Evolutionary conservation across 768 basidiomycete species (phyloP), one percentile per base, ranked within the genome.

Genomic region (Infundibulicybe gibba): DNA sequence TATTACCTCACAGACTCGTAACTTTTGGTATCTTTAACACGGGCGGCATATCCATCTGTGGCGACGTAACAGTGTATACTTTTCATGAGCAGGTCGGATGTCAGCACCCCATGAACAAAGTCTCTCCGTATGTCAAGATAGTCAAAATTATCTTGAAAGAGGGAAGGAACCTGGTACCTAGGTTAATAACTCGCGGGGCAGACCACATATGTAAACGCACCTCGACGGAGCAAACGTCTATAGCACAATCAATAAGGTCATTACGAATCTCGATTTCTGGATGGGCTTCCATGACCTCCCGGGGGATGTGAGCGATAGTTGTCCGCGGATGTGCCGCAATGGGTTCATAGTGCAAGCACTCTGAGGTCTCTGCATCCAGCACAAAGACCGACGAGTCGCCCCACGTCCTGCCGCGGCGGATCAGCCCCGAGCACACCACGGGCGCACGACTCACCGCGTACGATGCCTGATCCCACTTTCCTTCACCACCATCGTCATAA

Each of bases 121-220:
- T 98, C 93, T 54, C 82, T 75, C 48, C 94, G 83, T 50, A 98
- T 78, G 66, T 94, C 92, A 12, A 84, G 82, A 59, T 94, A 97
- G 68, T 98, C 97, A 59, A 99, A 99, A 68, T 98, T 98, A 68
- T 98, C 97, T 62, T 94, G 93, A 70, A 98, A 99, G 4, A 97
- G 63, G 1, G 94, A 94, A 1, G 93, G 94, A 32, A 98, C 90
- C 88, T 97, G 56, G 12, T 42, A 32, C 25, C 14, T 33, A 41
- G n/a, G 32, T 11, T 16, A 47, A 34, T 9, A 20, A 32, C 9
- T 25, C 6, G 44, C n/a, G 19, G 35, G 39, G 41, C 41, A 21
- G 30, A 52, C 25, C 15, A 60, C 73, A 25, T 25, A 25, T 25
- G 25, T 25, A 25, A 25, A 25, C 25, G 25, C 41, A 91, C 93